Conservation (phyloP, 202 grass and related monocot genomes). For the Brachypodium distachyon region DNA sequence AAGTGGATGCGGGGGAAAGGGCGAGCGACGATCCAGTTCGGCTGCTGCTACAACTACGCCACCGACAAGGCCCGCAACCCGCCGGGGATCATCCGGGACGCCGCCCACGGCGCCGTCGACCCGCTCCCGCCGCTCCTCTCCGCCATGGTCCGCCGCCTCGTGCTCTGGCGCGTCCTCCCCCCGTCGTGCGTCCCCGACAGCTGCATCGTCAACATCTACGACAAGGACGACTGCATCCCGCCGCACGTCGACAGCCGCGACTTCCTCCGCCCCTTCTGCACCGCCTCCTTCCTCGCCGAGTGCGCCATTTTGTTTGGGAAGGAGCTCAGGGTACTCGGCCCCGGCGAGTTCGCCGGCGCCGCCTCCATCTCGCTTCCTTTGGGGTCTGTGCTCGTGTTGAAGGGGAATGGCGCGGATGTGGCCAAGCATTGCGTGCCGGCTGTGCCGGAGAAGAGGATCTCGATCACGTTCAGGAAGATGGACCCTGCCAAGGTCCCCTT, state of each 20-base stretch:
- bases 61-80: slow-evolving; percentile 34
- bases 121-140: slow-evolving; percentile 30
- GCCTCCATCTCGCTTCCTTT: slow-evolving; percentile 25
- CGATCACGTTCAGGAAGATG: slow-evolving; percentile 71
- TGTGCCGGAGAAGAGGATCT: slow-evolving; percentile 55
- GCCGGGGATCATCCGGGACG: slow-evolving; percentile 41
- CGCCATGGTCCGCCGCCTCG: slow-evolving; percentile 30
- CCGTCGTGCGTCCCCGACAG: slow-evolving; percentile 32
- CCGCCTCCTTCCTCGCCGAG: slow-evolving; percentile 45
- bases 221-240: slow-evolving; percentile 59
- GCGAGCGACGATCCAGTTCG: slow-evolving; percentile 52
- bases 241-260: slow-evolving; percentile 54
- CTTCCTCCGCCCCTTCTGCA: slow-evolving; percentile 58
- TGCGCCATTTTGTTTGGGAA: slow-evolving; percentile 38
- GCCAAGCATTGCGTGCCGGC: slow-evolving; percentile 68
- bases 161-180: slow-evolving; percentile 37
- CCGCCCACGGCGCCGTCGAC: slow-evolving; percentile 18
- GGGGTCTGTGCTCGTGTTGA: slow-evolving; percentile 50
- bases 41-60: slow-evolving; percentile 79
- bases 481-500: slow-evolving; percentile 24
- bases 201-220: slow-evolving; percentile 70
- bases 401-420: slow-evolving; percentile 49
- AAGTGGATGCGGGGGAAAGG: slow-evolving; percentile 84
- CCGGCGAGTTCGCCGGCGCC: slow-evolving; percentile 28
- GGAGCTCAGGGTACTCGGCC: background rate